phyloP scores from a whole-genome alignment of 306 rosid species.

The Psophocarpus tetragonolobus region DNA sequence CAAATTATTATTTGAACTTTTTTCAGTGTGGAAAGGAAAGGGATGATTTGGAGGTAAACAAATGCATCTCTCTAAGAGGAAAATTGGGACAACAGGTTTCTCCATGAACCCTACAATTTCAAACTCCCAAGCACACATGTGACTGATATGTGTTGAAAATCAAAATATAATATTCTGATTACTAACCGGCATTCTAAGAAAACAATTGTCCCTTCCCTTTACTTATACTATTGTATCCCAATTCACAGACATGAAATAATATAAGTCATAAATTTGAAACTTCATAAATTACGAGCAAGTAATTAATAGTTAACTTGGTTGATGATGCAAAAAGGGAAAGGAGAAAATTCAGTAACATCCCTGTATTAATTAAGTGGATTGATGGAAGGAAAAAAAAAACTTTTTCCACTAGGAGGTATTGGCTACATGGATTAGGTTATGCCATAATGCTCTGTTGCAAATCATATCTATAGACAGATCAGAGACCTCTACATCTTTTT shows the following conservation, averaged over 20 bases:
- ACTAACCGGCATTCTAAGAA: too few relatives aligned
- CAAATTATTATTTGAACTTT: neutral
- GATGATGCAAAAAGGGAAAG: neutral
- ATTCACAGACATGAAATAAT: slow-evolving; percentile 6
- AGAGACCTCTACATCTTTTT: neutral
- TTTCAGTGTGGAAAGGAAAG: neutral
- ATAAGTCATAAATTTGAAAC: slow-evolving; percentile 25
- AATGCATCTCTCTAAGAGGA: neutral
- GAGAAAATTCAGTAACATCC: neutral
- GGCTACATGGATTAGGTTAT: neutral
- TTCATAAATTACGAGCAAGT: neutral
- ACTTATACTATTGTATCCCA: slow-evolving; percentile 4
- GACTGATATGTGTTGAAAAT: too few relatives aligned
- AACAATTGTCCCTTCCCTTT: neutral
- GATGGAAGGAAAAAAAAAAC: neutral
- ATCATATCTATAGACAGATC: neutral
- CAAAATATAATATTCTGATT: too few relatives aligned
- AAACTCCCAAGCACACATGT: neutral
- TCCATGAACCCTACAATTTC: neutral
- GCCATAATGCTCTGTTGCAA: neutral
- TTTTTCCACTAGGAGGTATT: neutral
- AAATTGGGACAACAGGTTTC: neutral
- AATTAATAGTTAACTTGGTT: slow-evolving; percentile 25
- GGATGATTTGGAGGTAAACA: neutral
- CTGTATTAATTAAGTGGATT: slow-evolving; percentile 19